These are phyloP conservation scores for Fusarium caatingaense DNA, from an alignment of 2,329 filamentous ascomycete genomes.

Conservation along the genomic window DNA sequence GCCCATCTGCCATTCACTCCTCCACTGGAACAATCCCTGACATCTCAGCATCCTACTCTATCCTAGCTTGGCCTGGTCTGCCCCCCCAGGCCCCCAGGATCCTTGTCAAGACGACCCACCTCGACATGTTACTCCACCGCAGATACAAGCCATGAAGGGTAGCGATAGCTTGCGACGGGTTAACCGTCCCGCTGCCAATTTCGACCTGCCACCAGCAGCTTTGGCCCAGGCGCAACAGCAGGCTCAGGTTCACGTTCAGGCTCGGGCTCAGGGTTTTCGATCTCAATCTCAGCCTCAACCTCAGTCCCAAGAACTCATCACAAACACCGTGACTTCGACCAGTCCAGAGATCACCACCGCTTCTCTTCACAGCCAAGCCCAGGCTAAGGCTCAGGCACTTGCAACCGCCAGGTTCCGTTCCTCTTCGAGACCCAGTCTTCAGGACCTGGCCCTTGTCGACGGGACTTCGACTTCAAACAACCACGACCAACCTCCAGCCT, in stretches of 20 bases:
- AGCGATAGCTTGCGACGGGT: slow-evolving; percentile 45
- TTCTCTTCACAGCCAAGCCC: slow-evolving; percentile 8
- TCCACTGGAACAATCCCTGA: slow-evolving; percentile 31
- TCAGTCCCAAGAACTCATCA: slow-evolving; percentile 24
- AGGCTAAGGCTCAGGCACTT: slow-evolving; percentile 20
- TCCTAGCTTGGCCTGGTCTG: slow-evolving; percentile 20
- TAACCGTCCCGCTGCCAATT: slow-evolving; percentile 42
- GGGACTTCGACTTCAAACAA: slow-evolving; percentile 21
- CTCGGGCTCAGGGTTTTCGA: slow-evolving; percentile 22
- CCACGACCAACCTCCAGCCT: slow-evolving; percentile 32
- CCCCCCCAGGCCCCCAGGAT: slow-evolving; percentile 24
- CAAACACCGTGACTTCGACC: background rate
- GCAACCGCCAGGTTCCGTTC: slow-evolving; percentile 39
- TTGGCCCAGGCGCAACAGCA: slow-evolving; percentile 25
- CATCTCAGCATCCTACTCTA: slow-evolving; percentile 24
- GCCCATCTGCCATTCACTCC: background rate
- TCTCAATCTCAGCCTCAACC: slow-evolving; percentile 32
- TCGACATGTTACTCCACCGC: slow-evolving; percentile 46
- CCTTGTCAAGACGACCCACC: slow-evolving; percentile 43
- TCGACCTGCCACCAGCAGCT: slow-evolving; percentile 38
- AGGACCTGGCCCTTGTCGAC: slow-evolving; percentile 35
- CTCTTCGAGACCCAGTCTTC: slow-evolving; percentile 40
- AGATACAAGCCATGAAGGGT: slow-evolving; percentile 43
- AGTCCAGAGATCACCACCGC: slow-evolving; percentile 17
- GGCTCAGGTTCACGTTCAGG: slow-evolving; percentile 14